A percentile compares a stretch with the other conserved stretches of the same genome.
phyloP scores from a whole-genome alignment of 352 stramenopile genomes.

The Phytophthora crassamura region DNA sequence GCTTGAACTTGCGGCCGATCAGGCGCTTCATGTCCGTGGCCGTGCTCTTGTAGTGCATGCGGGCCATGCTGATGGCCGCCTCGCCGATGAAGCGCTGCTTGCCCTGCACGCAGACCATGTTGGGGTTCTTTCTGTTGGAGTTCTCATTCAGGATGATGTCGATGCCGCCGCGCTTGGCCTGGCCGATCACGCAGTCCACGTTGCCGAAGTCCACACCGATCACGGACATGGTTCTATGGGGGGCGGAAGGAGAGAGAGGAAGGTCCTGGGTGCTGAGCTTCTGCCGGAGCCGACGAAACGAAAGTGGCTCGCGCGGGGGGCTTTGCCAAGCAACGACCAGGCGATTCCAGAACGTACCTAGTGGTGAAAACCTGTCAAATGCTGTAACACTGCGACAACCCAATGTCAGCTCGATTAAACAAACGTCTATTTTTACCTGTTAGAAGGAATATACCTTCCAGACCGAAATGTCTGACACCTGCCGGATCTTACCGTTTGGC shows the following conservation, averaged over 20 bases:
- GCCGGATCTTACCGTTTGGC: conserved; percentile 4
- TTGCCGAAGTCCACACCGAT: conserved; percentile 98
- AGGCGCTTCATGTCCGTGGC: conserved; percentile 97
- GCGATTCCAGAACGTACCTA: conserved; percentile 40
- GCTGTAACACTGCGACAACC: conserved; percentile 10
- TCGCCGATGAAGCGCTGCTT: conserved; percentile 96
- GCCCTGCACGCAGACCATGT: conserved; percentile 87
- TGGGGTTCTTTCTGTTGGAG: conserved; percentile 98
- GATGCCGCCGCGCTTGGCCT: conserved; percentile 96
- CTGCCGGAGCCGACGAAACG: conserved; percentile 29
- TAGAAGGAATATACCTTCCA: neutral
- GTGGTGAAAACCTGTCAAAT: neutral
- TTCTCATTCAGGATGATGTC: conserved; percentile 99
- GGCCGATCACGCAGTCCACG: conserved; percentile 95
- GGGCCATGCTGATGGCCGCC: conserved; percentile 89
- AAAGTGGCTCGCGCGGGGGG: conserved; percentile 37
- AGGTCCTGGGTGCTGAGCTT: conserved; percentile 8
- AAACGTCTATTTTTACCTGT: neutral
- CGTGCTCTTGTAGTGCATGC: conserved; percentile 99
- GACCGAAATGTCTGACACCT: neutral
- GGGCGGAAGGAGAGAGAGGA: neutral
- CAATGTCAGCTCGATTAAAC: neutral
- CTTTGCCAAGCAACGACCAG: conserved; percentile 17
- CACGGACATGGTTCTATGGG: conserved; percentile 91
- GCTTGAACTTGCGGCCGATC: conserved; percentile 96